Conservation (phyloP, 148 eudicot genomes). For the Limonium bicolor region DNA sequence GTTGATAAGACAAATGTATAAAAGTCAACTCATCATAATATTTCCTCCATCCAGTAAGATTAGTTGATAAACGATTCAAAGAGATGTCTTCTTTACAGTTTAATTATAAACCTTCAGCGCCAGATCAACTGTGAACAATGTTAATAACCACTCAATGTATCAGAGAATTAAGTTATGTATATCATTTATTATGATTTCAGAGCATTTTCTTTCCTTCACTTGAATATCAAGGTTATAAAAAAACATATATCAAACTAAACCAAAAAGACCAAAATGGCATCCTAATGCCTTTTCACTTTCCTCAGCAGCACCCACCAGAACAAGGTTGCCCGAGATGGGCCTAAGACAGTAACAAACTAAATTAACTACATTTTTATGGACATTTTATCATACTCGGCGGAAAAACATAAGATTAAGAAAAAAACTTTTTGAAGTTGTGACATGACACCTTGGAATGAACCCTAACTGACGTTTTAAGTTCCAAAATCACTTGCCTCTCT, state of each 20-base stretch:
- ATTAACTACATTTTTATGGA: background rate
- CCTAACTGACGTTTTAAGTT: background rate
- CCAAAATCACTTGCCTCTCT: conserved; percentile 38
- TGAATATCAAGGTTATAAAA: too few species aligned
- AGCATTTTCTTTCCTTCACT: too few species aligned
- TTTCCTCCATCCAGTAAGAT: too few species aligned
- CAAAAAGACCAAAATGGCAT: too few species aligned
- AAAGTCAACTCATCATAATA: too few species aligned
- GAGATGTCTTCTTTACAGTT: background rate
- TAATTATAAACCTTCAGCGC: background rate
- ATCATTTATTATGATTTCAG: too few species aligned
- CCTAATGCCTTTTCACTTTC: too few species aligned
- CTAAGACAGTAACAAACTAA: background rate
- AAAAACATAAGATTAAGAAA: background rate
- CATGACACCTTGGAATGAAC: too few species aligned
- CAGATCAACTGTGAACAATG: background rate
- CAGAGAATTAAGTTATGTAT: background rate
- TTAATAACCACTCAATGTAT: background rate
- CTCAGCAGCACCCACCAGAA: too few species aligned
- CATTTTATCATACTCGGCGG: background rate
- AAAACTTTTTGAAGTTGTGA: background rate
- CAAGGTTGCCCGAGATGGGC: background rate
- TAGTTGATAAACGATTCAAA: background rate
- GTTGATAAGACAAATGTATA: background rate
- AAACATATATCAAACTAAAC: too few species aligned